These are phyloP conservation scores for Panicum miliaceum DNA, from an alignment of 176 grass and related monocot genomes.

Conservation along the genomic window DNA sequence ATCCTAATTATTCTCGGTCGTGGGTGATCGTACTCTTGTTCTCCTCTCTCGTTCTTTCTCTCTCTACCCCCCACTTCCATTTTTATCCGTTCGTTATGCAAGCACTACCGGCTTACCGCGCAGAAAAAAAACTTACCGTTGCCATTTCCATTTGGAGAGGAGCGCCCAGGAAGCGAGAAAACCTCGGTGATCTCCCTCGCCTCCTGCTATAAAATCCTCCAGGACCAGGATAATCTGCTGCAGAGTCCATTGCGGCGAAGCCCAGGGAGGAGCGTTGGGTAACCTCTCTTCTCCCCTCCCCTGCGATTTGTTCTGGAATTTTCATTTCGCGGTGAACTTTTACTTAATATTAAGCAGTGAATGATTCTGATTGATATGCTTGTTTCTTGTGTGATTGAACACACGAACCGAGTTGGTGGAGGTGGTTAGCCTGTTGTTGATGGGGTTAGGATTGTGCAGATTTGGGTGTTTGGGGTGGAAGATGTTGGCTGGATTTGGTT, in stretches of 20 bases:
- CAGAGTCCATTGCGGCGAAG: background rate
- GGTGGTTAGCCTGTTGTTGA: background rate
- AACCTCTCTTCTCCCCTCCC: background rate
- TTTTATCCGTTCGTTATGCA: background rate
- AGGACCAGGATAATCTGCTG: background rate
- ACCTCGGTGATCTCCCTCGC: background rate
- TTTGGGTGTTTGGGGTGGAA: background rate
- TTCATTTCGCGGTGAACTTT: background rate
- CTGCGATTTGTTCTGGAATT: background rate
- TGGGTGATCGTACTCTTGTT: background rate
- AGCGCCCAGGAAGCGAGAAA: background rate
- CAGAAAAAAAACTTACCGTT: background rate
- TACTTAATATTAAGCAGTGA: background rate
- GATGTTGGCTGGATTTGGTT: conserved; percentile 15
- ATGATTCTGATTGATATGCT: background rate
- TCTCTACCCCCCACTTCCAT: background rate
- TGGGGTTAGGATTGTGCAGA: conserved; percentile 20
- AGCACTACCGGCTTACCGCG: too few relatives aligned
- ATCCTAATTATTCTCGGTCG: background rate
- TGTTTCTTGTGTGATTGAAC: background rate
- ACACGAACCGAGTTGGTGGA: background rate
- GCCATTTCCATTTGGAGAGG: background rate
- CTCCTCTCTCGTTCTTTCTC: background rate
- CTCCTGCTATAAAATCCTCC: background rate
- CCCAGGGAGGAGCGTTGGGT: conserved; percentile 18